Conservation (phyloP, 306 rosid species). For the Vigna trinervia region DNA sequence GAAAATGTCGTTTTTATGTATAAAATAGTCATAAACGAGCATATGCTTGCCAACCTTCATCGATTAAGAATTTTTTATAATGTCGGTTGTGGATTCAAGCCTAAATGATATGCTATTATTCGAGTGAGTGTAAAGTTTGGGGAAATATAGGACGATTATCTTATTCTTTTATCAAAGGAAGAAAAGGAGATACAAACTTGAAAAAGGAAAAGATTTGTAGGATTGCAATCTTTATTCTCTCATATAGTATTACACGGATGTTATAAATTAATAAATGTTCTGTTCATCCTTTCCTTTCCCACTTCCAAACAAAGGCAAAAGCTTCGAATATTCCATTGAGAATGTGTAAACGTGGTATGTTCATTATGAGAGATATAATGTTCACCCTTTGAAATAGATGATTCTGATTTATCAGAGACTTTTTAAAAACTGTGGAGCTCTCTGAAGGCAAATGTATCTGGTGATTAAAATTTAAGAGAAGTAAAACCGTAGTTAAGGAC, state of each 20-base stretch:
- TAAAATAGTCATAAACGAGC: slow-evolving; percentile 9
- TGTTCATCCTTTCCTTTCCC: slow-evolving; percentile 37
- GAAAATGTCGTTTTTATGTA: not conserved
- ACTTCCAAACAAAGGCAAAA: not conserved
- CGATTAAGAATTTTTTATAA: not conserved
- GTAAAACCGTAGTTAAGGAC: not conserved
- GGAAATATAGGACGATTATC: slow-evolving; percentile 6
- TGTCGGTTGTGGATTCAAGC: slow-evolving; percentile 14
- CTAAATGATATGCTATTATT: not conserved
- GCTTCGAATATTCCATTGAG: slow-evolving; percentile 18
- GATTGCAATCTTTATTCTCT: slow-evolving; percentile 21
- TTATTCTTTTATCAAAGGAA: not conserved
- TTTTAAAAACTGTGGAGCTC: slow-evolving; percentile 4
- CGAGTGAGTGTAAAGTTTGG: slow-evolving; percentile 7
- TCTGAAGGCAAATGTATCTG: not conserved
- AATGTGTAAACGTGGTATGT: slow-evolving; percentile 3
- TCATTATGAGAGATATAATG: not conserved
- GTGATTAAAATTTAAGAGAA: not conserved
- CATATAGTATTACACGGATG: slow-evolving; percentile 25
- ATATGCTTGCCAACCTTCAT: slow-evolving; percentile 22
- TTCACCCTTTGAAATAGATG: not conserved
- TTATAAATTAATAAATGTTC: slow-evolving; percentile 30
- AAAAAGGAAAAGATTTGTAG: slow-evolving; percentile 15
- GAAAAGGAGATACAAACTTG: not conserved
- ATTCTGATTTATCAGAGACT: not conserved